Conservation (phyloP, 495 filamentous ascomycete genomes). For the Xanthoparmelia taractica region DNA sequence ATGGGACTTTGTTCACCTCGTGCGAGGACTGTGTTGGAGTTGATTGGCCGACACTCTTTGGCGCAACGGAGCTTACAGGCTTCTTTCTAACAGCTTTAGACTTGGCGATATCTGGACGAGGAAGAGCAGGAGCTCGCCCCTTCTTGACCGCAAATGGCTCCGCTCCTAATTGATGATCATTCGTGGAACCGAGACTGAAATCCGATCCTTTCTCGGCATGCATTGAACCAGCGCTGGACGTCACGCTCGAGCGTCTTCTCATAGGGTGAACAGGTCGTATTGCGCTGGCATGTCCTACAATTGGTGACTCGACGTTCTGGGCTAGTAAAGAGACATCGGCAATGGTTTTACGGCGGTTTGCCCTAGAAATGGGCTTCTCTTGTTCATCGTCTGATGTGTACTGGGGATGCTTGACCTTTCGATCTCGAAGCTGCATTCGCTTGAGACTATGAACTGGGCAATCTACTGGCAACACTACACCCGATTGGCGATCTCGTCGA, state of each 20-base stretch:
- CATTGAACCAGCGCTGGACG: constrained; percentile 32
- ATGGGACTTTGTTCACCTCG: constrained; percentile 16
- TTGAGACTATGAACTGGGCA: constrained; percentile 39
- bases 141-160: constrained; percentile 39
- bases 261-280: constrained; percentile 24
- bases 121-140: constrained; percentile 34
- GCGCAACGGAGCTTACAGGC: background rate
- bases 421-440: constrained; percentile 64
- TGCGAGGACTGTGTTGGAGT: constrained; percentile 12
- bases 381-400: constrained; percentile 48
- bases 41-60: background rate
- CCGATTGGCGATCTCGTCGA: constrained; percentile 54
- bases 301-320: constrained; percentile 8
- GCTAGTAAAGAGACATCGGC: constrained; percentile 36
- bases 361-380: constrained; percentile 40
- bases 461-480: constrained; percentile 31
- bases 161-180: constrained; percentile 31
- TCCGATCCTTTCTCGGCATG: constrained; percentile 25
- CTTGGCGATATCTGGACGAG: constrained; percentile 43
- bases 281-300: constrained; percentile 22
- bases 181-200: constrained; percentile 33
- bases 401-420: constrained; percentile 50
- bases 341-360: constrained; percentile 59
- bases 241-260: constrained; percentile 35
- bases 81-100: constrained; percentile 36